Evolutionary conservation across 805 yeast species (phyloP).

Genomic region (Kuraishia ogatae): DNA sequence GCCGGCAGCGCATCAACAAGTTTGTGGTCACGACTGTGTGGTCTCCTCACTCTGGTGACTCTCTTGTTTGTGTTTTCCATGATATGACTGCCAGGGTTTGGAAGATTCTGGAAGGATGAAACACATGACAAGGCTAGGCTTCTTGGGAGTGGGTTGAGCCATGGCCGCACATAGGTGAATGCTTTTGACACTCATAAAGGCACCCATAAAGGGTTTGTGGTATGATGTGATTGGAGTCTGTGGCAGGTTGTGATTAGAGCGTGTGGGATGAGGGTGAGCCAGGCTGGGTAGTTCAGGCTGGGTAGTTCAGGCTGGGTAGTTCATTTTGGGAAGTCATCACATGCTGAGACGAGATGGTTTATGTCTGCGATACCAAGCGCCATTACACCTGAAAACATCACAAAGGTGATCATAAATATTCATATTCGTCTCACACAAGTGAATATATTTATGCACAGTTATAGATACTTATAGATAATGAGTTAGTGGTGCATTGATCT

Average conservation of each 20-base stretch:
- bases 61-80: conserved; percentile 69
- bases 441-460: not conserved
- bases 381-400: not conserved
- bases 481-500: not conserved
- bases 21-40: conserved; percentile 90
- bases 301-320: no score
- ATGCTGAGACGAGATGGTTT: conserved; percentile 95
- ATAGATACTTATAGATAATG: no score
- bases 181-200: no score
- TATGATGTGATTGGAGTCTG: conserved; percentile 90
- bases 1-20: conserved; percentile 68
- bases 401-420: no score
- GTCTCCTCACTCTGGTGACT: conserved; percentile 81
- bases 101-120: conserved; percentile 67
- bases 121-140: conserved; percentile 50
- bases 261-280: no score
- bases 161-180: conserved; percentile 43
- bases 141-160: conserved; percentile 31
- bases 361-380: conserved; percentile 69
- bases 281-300: conserved; percentile 92
- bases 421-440: no score
- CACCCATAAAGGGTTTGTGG: conserved; percentile 79
- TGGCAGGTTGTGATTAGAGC: no score
- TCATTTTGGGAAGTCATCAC: no score
- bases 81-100: conserved; percentile 91